These are phyloP conservation scores for Chlorella vulgaris DNA, from an alignment of 139 green algal genomes.

Conservation along the genomic window DNA sequence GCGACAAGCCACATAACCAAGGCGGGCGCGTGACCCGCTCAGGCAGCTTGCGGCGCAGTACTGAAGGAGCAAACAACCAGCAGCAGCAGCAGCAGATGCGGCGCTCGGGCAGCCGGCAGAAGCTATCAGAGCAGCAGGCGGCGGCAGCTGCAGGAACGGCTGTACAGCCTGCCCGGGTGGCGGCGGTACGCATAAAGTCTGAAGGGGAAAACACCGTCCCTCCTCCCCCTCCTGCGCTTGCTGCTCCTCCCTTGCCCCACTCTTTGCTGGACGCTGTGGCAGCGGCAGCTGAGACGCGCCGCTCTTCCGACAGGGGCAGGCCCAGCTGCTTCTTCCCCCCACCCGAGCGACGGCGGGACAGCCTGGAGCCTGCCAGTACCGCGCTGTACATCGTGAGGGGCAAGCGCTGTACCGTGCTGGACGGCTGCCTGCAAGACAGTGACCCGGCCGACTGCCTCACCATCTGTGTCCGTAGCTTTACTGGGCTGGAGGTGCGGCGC, in stretches of 20 bases:
- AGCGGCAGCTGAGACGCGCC: too few relatives aligned
- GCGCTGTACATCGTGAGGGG: constrained; percentile 12
- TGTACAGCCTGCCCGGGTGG: neutral
- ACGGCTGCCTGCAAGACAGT: constrained; percentile 6
- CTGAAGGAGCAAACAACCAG: neutral
- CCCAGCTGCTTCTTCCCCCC: too few relatives aligned
- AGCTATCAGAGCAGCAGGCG: neutral
- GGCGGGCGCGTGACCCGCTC: constrained; percentile 18
- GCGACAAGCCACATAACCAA: neutral
- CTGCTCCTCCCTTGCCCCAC: too few relatives aligned
- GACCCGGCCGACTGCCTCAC: neutral
- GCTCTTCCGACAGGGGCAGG: neutral
- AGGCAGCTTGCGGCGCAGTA: neutral
- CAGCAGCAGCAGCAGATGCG: neutral
- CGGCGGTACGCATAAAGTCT: neutral
- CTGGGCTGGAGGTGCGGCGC: constrained; percentile 19
- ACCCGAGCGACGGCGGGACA: neutral
- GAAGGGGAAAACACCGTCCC: too few relatives aligned
- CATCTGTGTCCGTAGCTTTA: constrained; percentile 24
- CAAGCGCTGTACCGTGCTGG: constrained; percentile 15
- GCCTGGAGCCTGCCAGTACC: neutral
- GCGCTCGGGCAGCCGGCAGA: neutral
- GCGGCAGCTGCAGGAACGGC: too few relatives aligned
- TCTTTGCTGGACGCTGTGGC: too few relatives aligned
- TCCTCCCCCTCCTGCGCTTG: too few relatives aligned